phyloP scores from a whole-genome alignment of 495 filamentous ascomycete genomes.

The Neurospora intermedia region DNA sequence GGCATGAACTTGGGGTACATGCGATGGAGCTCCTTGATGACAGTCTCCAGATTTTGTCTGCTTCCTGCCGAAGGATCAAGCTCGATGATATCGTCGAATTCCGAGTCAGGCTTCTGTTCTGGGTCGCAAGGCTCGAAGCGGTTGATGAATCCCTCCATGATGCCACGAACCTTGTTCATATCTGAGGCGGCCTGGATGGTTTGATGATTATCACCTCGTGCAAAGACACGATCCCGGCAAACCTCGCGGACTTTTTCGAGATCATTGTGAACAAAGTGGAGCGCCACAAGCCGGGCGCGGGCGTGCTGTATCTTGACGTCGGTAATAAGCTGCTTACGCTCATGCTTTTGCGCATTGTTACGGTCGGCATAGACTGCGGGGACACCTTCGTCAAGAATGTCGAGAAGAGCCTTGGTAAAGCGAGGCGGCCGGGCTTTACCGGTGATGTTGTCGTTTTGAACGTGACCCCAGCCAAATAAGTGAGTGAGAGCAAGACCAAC shows the following conservation, averaged over 20 bases:
- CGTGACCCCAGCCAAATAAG: constrained; percentile 85
- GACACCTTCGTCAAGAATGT: constrained; percentile 39
- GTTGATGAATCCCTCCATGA: constrained; percentile 89
- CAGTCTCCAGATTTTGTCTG: constrained; percentile 74
- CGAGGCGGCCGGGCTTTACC: constrained; percentile 59
- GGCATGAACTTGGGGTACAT: constrained; percentile 65
- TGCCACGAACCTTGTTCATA: constrained; percentile 59
- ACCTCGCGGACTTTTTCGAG: constrained; percentile 56
- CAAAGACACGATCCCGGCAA: constrained; percentile 69
- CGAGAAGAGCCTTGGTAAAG: constrained; percentile 58
- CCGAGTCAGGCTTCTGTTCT: constrained; percentile 53
- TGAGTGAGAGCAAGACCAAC: constrained; percentile 70
- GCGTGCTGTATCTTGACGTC: constrained; percentile 54
- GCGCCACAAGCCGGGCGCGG: constrained; percentile 68
- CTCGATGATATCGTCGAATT: constrained; percentile 75
- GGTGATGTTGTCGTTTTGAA: constrained; percentile 95
- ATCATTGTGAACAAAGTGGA: constrained; percentile 80
- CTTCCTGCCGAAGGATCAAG: constrained; percentile 68
- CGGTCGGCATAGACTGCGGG: constrained; percentile 83
- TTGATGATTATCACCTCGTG: constrained; percentile 92
- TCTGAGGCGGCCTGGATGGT: constrained; percentile 78
- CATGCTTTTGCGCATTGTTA: constrained; percentile 84
- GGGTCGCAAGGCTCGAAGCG: constrained; percentile 72
- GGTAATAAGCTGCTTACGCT: constrained; percentile 74
- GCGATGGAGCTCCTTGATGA: constrained; percentile 56